phyloP scores from a whole-genome alignment of 176 grass and related monocot genomes.

The Ensete glaucum region DNA sequence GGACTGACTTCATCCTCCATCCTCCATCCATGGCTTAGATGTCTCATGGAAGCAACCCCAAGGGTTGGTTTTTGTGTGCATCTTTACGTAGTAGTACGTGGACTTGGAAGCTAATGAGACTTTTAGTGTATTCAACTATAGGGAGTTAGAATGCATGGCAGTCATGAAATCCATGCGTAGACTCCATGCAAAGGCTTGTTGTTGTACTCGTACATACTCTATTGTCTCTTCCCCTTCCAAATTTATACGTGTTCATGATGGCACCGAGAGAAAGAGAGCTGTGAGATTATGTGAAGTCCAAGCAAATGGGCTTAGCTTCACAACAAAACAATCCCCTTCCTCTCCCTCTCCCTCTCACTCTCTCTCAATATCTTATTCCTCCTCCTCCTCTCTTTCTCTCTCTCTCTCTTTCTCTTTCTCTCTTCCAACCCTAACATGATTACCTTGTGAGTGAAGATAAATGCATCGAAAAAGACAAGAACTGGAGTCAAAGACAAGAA shows the following conservation, averaged over 20 bases:
- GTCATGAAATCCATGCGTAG: background rate
- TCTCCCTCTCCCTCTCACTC: constrained; percentile 9
- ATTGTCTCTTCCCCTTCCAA: background rate
- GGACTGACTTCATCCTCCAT: too few relatives aligned
- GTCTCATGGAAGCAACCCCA: too few relatives aligned
- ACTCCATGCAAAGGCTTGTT: background rate
- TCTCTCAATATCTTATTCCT: too few relatives aligned
- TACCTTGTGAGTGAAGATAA: constrained; percentile 85
- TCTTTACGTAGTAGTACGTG: too few relatives aligned
- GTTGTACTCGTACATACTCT: too few relatives aligned
- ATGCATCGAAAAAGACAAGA: constrained; percentile 62
- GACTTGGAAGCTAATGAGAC: too few relatives aligned
- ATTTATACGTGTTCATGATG: constrained; percentile 16
- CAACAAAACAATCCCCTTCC: constrained; percentile 57
- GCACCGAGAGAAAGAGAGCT: background rate
- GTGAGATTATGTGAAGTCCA: constrained; percentile 66
- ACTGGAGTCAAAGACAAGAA: constrained; percentile 99
- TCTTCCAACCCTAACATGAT: constrained; percentile 39
- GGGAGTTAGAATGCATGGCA: too few relatives aligned
- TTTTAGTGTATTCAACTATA: too few relatives aligned
- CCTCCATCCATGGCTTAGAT: too few relatives aligned
- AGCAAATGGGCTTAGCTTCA: constrained; percentile 77
- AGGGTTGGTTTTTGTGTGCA: too few relatives aligned
- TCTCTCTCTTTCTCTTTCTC: background rate
- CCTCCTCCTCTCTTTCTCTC: background rate